Base-by-base conservation (phyloP, 805 yeast genomes). In the Tetrapisispora nanseiensis region DNA sequence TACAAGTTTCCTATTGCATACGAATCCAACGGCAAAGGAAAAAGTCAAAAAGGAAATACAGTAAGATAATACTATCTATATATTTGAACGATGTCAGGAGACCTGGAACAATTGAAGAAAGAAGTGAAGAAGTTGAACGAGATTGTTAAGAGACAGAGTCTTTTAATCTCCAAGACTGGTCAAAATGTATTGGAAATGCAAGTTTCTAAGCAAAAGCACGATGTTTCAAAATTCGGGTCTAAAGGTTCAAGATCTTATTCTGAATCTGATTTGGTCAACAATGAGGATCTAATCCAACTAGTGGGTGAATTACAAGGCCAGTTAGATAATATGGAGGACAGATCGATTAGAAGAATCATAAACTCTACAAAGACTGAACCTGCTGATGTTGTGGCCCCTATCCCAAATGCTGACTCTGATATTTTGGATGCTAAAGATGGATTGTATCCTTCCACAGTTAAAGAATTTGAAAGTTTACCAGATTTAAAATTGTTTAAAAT, bases 221-320 rank as follows among this genome's bases (percentile, higher is more conserved):
- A 66, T 32, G 60, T 72, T 41, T 49, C 52, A 8, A 54, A 63
- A 16, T 46, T 55, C 23, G 50, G 62, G 41, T 21, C 46, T 15
- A 13, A 31, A 47, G 22, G 36, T 29, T 29, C 39, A 6, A 26
- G 35, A 18, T 21, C 46, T n/a, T 42, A 48, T 56, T 40, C 52
- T 4, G 81, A 76, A 45, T 57, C 76, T 1, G 86, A 81, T 48
- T 80, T 71, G 49, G 85, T 80, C 29, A 78, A 90, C 3, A 82
- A 85, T 50, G 94, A 84, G 44, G 97, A 90, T 56, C 65, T 89
- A 11, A 83, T 83, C 3, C 90, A 86, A 56, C 68, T 89, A 36
- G 97, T 87, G 12, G 86, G 85, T 10, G 97, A 89, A 61, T 66
- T 89, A 43, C 97, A 89, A 62, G 84, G 85, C 8, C 97, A 89